Evolutionary conservation across 306 rosid species (phyloP), one percentile per base, ranked within the genome.

Genomic region (Psophocarpus tetragonolobus): DNA sequence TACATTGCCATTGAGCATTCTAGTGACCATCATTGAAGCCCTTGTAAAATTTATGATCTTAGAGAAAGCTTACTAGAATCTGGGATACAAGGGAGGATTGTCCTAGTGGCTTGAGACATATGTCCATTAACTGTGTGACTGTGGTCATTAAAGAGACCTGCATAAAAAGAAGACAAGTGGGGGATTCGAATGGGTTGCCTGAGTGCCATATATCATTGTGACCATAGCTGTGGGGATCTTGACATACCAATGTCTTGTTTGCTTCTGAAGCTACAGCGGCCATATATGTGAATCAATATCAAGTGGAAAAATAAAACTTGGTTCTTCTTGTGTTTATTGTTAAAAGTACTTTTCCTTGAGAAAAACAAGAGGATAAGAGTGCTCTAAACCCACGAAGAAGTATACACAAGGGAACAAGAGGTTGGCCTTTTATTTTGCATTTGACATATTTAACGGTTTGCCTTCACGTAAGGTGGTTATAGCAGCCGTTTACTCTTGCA

Each of bases 21-120:
- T 26, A 54, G 61, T 54, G 61, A 54, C 15, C 30, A 54, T 18
- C 2, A 53, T 20, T 8, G 4, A 53, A 53, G 3, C 18, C 1
- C 53, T 47, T 4, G 64, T 13, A 50, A 17, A 26, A 58, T 27
- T 13, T 0, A 27, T 14, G 38, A 58, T 18, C 21, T 27, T 29
- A 39, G 4, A 53, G 21, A 67, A 85, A 78, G 13, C 92, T 85
- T 88, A 92, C 97, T 57, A 92, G 78, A 60, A 92, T 87, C 14
- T 90, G 91, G 11, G 97, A 76, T n/a, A 92, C 93, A 50, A 90
- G 36, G 24, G 84, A 61, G 79, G 93, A 82, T 71, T 91, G 97
- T 42, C 97, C 95, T 9, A 92, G 29, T 13, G 88, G 91, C 66
- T 2, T 83, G 66, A 92, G 86, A 50, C 78, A 69, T 36, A 42